Conservation (phyloP, 805 yeast genomes). For the Schizosaccharomyces octosporus region DNA sequence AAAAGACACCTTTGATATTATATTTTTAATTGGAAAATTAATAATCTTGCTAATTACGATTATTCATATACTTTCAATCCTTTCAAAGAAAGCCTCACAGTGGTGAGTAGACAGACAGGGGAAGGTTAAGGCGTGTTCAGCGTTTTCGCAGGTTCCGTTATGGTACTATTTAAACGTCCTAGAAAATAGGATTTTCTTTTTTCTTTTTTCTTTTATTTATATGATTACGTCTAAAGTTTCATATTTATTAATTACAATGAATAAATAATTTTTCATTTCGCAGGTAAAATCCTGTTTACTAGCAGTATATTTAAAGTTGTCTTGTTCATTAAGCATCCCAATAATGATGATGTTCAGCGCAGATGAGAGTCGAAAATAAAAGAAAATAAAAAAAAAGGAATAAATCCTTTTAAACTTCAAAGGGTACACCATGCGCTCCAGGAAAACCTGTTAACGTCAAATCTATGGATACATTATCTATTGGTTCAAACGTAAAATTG, state of each 20-base stretch:
- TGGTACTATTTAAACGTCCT: too few species aligned
- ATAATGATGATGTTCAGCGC: not conserved
- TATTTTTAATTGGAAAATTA: not conserved
- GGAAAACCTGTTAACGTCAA: not conserved
- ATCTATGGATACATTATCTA: not conserved
- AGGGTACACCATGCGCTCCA: not conserved
- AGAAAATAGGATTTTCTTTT: too few species aligned
- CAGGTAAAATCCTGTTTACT: not conserved
- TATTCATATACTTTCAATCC: too few species aligned
- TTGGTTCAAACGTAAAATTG: not conserved
- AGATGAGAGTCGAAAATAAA: not conserved
- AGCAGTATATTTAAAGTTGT: not conserved
- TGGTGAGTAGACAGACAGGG: too few species aligned
- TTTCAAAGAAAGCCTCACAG: too few species aligned
- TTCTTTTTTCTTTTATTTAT: too few species aligned
- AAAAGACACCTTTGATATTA: not conserved
- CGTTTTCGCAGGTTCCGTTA: too few species aligned
- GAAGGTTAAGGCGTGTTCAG: too few species aligned
- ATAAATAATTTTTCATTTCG: not conserved
- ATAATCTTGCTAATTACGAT: too few species aligned
- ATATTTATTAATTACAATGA: too few species aligned
- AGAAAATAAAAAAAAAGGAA: not conserved
- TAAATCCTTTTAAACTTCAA: not conserved
- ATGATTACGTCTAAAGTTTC: too few species aligned
- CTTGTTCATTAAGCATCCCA: not conserved